A percentile compares a stretch with the other conserved stretches of the same genome.
phyloP scores from a whole-genome alignment of 352 stramenopile species.

The Phytophthora macrochlamydospora region DNA sequence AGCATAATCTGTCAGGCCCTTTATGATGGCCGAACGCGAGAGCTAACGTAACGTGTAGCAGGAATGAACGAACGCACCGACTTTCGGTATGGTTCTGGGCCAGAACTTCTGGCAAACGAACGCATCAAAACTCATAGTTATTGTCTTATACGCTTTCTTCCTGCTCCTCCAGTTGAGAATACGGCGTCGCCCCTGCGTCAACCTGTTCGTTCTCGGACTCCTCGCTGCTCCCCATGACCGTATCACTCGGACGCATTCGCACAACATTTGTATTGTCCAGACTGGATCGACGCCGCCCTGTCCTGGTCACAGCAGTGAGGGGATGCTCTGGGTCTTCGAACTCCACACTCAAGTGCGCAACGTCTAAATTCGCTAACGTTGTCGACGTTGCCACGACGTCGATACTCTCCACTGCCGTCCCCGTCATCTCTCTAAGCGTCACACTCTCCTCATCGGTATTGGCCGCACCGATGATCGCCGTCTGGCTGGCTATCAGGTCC shows the following conservation, averaged over 20 bases:
- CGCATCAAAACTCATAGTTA: too few relatives aligned
- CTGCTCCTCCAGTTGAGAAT: slow-evolving; percentile 1
- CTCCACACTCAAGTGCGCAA: slow-evolving; percentile 28
- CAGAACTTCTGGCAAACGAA: too few relatives aligned
- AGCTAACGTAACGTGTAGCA: too few relatives aligned
- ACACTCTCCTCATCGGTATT: slow-evolving; percentile 1
- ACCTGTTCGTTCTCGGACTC: slow-evolving; percentile 10
- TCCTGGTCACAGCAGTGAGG: slow-evolving; percentile 31
- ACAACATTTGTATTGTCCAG: slow-evolving; percentile 34
- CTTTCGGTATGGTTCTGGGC: too few relatives aligned
- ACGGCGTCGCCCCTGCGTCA: slow-evolving; percentile 13
- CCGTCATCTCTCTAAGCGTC: background rate
- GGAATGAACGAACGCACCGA: too few relatives aligned
- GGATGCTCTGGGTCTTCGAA: slow-evolving; percentile 37
- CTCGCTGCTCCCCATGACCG: slow-evolving; percentile 6
- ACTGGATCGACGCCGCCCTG: slow-evolving; percentile 25
- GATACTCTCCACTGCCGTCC: background rate
- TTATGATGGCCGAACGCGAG: too few relatives aligned
- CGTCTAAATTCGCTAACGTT: slow-evolving; percentile 19
- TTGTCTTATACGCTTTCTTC: too few relatives aligned
- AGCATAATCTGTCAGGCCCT: too few relatives aligned
- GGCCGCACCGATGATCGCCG: slow-evolving; percentile 3
- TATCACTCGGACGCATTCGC: slow-evolving; percentile 15
- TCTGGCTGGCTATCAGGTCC: slow-evolving; percentile 32
- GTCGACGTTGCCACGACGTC: background rate